Evolutionary conservation across 768 basidiomycete genomes (phyloP).

Genomic region (Collybia mongolica): DNA sequence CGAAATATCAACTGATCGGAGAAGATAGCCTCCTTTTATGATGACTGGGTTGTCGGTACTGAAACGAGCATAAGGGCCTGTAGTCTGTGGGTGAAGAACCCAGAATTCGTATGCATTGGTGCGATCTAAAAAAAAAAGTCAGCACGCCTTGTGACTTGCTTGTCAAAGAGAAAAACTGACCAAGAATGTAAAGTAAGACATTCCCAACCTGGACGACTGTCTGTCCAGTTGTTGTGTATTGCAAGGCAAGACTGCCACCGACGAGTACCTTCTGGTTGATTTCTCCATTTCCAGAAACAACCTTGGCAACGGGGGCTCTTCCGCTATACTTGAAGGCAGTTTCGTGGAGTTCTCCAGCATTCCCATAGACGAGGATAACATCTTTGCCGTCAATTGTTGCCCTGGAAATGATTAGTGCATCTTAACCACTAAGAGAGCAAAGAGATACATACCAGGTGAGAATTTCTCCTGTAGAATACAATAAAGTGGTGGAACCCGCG

Average conservation of each 20-base stretch:
- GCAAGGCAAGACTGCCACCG: constrained; percentile 35
- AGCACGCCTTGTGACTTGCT: neutral
- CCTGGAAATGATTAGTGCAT: constrained; percentile 24
- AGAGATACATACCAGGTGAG: constrained; percentile 38
- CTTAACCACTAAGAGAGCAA: neutral
- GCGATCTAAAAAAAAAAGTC: constrained; percentile 31
- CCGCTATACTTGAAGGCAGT: constrained; percentile 41
- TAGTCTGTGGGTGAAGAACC: constrained; percentile 42
- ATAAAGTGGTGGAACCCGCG: constrained; percentile 39
- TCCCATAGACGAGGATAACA: constrained; percentile 46
- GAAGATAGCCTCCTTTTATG: constrained; percentile 47
- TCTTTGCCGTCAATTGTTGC: constrained; percentile 47
- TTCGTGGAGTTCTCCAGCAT: constrained; percentile 46
- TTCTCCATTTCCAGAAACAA: constrained; percentile 31
- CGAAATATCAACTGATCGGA: constrained; percentile 36
- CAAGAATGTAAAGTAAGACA: constrained; percentile 43
- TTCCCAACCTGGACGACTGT: constrained; percentile 44
- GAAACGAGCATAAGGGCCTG: constrained; percentile 33
- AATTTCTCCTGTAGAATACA: constrained; percentile 50
- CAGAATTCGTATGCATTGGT: constrained; percentile 50
- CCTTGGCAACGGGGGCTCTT: constrained; percentile 23
- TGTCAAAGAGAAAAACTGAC: constrained; percentile 20
- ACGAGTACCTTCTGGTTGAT: constrained; percentile 35
- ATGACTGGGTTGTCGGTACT: constrained; percentile 42
- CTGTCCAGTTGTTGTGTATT: constrained; percentile 46